Base-by-base conservation (phyloP, 805 yeast species). In the Candida ovalis region DNA sequence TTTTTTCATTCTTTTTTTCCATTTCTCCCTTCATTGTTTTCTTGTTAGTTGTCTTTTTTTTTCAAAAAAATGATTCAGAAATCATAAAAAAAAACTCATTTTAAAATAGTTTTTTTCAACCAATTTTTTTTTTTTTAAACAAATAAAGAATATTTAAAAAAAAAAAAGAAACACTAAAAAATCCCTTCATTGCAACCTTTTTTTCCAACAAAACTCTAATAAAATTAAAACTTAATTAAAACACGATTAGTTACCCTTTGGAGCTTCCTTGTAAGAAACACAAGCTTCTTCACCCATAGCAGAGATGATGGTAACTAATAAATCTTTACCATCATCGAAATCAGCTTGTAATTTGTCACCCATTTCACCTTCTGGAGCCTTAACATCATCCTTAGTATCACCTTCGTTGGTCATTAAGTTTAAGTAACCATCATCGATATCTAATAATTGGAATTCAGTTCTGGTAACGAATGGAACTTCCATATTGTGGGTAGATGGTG, bases 211-310 rank as follows among this genome's bases (percentile, higher is more conserved):
- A 13, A 30, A 30, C 35, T 30, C 35, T 30, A 30, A 30, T 24
- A 40, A 48, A 21, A 36, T 30, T n/a, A n/a, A n/a, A 36, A 44
- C 32, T 24, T 36, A 40, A 27, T 25, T 30, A 44, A 24, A 43
- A 47, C 50, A 45, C 48, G 48, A 48, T 62, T 65, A 66, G 56
- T 60, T 60, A 57, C 62, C 62, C 61, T 86, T 88, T 77, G 98
- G 97, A 71, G 98, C 96, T 80, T 94, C 99, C 86, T 92, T 94
- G 92, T 77, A 88, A 68, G 97, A 85, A 71, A 94, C 86, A 67
- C 96, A 95, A 72, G 98, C 97, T 82, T 94, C 99, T 84, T 94
- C 99, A 75, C 89, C 95, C 99, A 94, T 94, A 66, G 99, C 95
- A 61, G 96, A 76, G 76, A 94, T 87, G 79, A 94, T 87, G 70